Conservation (phyloP, 345 rosid species). For the Arabis hirsuta region DNA sequence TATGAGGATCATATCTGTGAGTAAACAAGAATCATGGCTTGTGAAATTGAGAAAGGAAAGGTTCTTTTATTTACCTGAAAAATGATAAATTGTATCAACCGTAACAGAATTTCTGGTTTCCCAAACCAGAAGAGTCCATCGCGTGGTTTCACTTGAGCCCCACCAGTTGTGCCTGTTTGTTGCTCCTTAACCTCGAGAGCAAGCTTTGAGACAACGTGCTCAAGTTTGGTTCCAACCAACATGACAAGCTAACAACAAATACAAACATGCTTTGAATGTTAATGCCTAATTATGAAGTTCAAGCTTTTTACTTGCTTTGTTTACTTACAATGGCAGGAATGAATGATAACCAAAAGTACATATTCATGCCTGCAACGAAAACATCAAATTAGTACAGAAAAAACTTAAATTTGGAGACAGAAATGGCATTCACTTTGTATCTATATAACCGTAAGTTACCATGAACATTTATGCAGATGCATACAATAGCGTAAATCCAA, state of each 20-base stretch:
- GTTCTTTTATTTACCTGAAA: constrained; percentile 62
- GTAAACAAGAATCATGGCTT: neutral
- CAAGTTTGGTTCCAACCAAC: constrained; percentile 91
- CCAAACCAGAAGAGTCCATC: constrained; percentile 95
- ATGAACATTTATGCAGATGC: constrained; percentile 88
- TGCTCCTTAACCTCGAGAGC: constrained; percentile 87
- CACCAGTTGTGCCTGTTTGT: constrained; percentile 61
- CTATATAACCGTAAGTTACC: constrained; percentile 51
- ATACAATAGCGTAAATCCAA: constrained; percentile 84
- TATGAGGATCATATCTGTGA: constrained; percentile 12
- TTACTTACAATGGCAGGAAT: constrained; percentile 87
- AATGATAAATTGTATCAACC: constrained; percentile 82
- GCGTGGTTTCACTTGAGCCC: constrained; percentile 86
- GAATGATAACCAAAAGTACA: constrained; percentile 96
- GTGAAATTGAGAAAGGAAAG: neutral
- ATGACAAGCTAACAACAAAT: constrained; percentile 66
- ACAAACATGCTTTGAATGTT: constrained; percentile 20
- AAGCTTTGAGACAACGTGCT: constrained; percentile 82
- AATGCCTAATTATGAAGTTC: neutral
- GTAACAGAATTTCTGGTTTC: constrained; percentile 77
- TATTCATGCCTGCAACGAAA: constrained; percentile 70
- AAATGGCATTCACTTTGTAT: constrained; percentile 8
- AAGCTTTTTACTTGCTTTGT: constrained; percentile 6
- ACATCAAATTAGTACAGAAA: constrained; percentile 13
- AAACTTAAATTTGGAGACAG: neutral